A percentile compares a stretch with the other conserved stretches of the same genome.
Conservation (phyloP, 139 green algal genomes). For the Picochlorum sp. region DNA sequence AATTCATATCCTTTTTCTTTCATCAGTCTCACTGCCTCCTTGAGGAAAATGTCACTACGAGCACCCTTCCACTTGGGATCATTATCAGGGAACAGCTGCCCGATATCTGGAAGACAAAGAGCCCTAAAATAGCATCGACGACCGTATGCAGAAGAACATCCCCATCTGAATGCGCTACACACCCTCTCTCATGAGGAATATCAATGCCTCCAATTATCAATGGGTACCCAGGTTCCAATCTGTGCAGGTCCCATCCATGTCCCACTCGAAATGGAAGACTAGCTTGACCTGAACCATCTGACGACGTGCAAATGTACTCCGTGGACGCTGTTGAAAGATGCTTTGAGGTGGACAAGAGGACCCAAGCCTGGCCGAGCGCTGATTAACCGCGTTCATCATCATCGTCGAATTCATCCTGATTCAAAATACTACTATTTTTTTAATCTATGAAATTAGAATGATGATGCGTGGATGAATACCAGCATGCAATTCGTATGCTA, state of each 20-base stretch:
- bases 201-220: conserved; percentile 93
- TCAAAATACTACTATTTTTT: too few species aligned
- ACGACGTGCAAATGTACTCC: not conserved
- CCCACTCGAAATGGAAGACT: conserved; percentile 62
- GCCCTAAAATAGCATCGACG: conserved; percentile 91
- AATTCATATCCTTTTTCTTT: conserved; percentile 42
- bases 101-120: conserved; percentile 93
- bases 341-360: too few species aligned
- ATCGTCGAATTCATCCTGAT: too few species aligned
- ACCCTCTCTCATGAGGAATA: conserved; percentile 91
- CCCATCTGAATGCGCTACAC: conserved; percentile 93
- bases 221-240: conserved; percentile 79
- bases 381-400: too few species aligned
- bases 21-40: conserved; percentile 51
- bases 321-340: not conserved
- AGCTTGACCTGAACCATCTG: conserved; percentile 6
- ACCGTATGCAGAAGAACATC: conserved; percentile 38
- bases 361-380: too few species aligned
- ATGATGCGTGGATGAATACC: too few species aligned
- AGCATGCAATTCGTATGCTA: too few species aligned
- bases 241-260: conserved; percentile 86
- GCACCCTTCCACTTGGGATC: conserved; percentile 96
- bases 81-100: conserved; percentile 97
- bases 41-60: conserved; percentile 81
- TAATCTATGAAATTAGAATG: too few species aligned